phyloP scores from a whole-genome alignment of 306 rosid species.

The Cercis canadensis region DNA sequence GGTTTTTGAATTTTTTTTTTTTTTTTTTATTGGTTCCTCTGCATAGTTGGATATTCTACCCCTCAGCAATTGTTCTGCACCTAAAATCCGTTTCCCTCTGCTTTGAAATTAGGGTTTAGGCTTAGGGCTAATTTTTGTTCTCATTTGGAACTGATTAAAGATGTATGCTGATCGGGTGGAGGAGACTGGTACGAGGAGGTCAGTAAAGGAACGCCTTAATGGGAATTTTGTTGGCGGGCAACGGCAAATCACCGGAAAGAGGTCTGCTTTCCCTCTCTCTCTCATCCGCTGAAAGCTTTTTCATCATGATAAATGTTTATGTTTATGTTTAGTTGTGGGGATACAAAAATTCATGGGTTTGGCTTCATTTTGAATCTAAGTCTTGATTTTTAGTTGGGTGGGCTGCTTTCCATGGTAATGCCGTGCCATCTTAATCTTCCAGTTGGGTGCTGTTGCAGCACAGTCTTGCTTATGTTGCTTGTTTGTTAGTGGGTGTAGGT shows the following conservation, averaged over 20 bases:
- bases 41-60: neutral
- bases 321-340: neutral
- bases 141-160: constrained; percentile 25
- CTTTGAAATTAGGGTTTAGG: constrained; percentile 46
- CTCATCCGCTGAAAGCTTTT: neutral
- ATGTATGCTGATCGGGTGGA: constrained; percentile 98
- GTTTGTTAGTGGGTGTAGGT: neutral
- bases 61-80: constrained; percentile 8
- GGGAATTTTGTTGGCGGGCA: constrained; percentile 59
- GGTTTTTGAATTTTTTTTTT: constrained; percentile 35
- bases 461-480: neutral
- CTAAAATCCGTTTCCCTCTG: constrained; percentile 7
- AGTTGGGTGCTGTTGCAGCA: neutral
- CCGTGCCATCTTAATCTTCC: neutral
- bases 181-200: constrained; percentile 71
- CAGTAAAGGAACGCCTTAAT: constrained; percentile 88
- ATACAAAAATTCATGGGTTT: neutral
- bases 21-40: neutral
- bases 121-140: constrained; percentile 26
- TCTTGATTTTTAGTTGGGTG: neutral
- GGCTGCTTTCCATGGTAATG: neutral
- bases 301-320: neutral
- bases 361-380: neutral
- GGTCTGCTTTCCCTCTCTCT: constrained; percentile 49
- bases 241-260: constrained; percentile 76